Evolutionary conservation across 2,329 filamentous ascomycete species (phyloP).

Genomic region (Ceratocystis cubensis): DNA sequence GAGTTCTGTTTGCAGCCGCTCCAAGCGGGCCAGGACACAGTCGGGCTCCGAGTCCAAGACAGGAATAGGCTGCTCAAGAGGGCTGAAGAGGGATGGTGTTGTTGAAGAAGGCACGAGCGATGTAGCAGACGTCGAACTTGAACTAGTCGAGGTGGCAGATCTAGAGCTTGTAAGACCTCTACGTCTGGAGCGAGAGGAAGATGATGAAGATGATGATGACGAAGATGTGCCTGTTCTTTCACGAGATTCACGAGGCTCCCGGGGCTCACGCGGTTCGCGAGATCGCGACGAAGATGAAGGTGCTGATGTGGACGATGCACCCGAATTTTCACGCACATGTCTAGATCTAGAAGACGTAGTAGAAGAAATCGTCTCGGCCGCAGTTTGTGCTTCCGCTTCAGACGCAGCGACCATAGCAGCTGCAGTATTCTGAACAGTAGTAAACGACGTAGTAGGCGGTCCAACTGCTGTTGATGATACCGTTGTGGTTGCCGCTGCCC

Average conservation of each 20-base stretch:
- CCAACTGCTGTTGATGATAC: constrained; percentile 23
- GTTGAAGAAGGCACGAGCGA: constrained; percentile 23
- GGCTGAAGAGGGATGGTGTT: constrained; percentile 42
- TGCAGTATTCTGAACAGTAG: constrained; percentile 19
- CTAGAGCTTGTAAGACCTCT: constrained; percentile 9
- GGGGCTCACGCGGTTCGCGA: not conserved
- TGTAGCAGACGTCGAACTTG: constrained; percentile 3
- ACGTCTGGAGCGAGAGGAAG: constrained; percentile 14
- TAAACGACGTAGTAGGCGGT: constrained; percentile 17
- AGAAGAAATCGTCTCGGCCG: not conserved
- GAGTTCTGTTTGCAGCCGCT: constrained; percentile 45
- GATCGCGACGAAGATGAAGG: constrained; percentile 16
- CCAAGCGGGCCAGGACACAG: constrained; percentile 42
- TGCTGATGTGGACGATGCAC: not conserved
- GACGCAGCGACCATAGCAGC: constrained; percentile 16
- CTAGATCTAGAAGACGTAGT: constrained; percentile 12
- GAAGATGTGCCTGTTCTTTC: constrained; percentile 10
- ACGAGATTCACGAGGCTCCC: constrained; percentile 9
- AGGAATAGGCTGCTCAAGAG: constrained; percentile 38
- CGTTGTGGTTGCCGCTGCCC: constrained; percentile 29
- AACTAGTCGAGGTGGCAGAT: constrained; percentile 9
- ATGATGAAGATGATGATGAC: constrained; percentile 9
- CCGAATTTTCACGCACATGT: constrained; percentile 17
- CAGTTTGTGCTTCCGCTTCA: constrained; percentile 8
- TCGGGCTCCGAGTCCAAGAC: constrained; percentile 46